phyloP scores from a whole-genome alignment of 495 filamentous ascomycete genomes.

The Cercophora newfieldiana region DNA sequence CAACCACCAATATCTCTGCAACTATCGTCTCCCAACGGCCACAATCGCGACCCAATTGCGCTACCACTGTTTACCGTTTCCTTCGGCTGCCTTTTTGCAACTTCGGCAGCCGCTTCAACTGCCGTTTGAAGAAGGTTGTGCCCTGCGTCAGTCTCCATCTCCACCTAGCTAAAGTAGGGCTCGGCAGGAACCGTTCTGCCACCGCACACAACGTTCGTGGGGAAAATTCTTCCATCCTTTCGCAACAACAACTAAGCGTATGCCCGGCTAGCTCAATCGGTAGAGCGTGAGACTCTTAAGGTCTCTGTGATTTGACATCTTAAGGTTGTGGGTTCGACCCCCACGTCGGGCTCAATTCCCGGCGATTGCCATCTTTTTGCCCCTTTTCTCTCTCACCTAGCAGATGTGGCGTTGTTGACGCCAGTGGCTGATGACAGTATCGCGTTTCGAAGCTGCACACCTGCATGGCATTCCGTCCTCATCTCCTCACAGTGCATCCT shows the following conservation, averaged over 20 bases:
- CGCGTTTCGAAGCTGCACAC: too few species aligned
- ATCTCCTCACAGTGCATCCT: too few species aligned
- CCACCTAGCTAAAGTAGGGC: not conserved
- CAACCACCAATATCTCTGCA: not conserved
- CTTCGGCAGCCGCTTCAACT: not conserved
- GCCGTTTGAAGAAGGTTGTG: not conserved
- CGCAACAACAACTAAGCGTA: not conserved
- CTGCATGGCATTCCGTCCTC: too few species aligned
- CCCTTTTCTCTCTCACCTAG: not conserved
- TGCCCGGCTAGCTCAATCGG: conserved; percentile 72
- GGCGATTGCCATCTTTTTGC: not conserved
- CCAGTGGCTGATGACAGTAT: too few species aligned
- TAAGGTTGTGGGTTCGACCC: not conserved
- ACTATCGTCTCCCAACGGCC: not conserved
- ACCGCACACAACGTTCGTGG: not conserved
- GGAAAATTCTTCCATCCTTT: not conserved
- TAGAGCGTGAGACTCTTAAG: conserved; percentile 79
- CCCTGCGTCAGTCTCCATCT: not conserved
- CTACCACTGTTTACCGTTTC: not conserved
- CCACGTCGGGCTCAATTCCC: not conserved
- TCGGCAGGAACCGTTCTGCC: not conserved
- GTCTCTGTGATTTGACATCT: not conserved
- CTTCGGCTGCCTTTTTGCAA: not conserved
- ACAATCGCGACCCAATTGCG: not conserved
- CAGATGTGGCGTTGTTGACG: not conserved